A percentile compares a stretch with the other conserved stretches of the same genome.
These are phyloP conservation scores for Colletotrichum limetticola DNA, from an alignment of 2,329 filamentous ascomycete species.

Conservation along the genomic window DNA sequence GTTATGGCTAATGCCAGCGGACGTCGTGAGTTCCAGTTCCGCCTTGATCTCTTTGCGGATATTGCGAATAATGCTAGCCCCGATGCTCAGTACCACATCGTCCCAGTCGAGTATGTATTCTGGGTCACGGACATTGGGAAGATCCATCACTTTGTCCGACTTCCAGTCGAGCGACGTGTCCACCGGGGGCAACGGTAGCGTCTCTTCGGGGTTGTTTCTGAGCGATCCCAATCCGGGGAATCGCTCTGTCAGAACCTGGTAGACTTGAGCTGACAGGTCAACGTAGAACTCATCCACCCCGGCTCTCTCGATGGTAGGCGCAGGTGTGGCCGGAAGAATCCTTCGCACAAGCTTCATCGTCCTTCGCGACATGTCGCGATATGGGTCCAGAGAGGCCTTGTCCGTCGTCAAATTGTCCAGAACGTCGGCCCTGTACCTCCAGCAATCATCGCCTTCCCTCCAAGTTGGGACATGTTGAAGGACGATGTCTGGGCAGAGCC, in stretches of 20 bases:
- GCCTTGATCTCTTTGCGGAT: background rate
- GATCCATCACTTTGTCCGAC: background rate
- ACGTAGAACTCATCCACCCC: background rate
- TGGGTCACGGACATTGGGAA: background rate
- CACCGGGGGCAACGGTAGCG: background rate
- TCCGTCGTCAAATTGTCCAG: constrained; percentile 13
- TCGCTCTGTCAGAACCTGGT: background rate
- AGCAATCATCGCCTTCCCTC: constrained; percentile 10
- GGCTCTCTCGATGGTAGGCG: constrained; percentile 71
- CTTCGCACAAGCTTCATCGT: background rate
- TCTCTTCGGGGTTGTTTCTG: background rate
- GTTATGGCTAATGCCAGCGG: background rate
- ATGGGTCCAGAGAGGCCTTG: constrained; percentile 8
- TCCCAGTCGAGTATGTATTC: background rate
- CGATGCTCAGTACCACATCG: background rate
- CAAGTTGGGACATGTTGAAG: constrained; percentile 76
- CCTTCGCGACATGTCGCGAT: background rate
- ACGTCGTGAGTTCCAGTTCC: background rate
- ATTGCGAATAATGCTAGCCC: background rate
- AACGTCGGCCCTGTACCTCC: constrained; percentile 7
- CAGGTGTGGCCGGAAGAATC: constrained; percentile 73
- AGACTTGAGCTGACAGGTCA: background rate
- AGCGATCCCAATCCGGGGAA: background rate
- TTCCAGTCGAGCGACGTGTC: background rate
- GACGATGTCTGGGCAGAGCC: constrained; percentile 58